These are phyloP conservation scores for Calonectria pseudoreteaudii DNA, from an alignment of 2,329 filamentous ascomycete species.

Conservation along the genomic window DNA sequence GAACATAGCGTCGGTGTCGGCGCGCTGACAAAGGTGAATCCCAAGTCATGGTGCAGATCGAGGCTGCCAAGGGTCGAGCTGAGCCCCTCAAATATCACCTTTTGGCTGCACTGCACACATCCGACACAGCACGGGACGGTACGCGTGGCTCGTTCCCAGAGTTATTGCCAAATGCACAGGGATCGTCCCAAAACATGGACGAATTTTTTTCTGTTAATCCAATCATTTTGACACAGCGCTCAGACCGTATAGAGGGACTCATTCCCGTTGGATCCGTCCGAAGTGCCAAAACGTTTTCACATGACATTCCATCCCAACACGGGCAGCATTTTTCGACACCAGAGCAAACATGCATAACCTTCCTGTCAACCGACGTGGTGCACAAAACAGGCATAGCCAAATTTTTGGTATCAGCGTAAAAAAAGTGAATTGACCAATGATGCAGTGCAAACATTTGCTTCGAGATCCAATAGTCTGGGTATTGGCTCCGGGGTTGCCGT, in stretches of 20 bases:
- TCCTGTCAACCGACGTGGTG: not conserved
- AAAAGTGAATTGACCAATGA: not conserved
- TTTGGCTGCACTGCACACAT: not conserved
- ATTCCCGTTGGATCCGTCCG: not conserved
- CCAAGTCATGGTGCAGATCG: not conserved
- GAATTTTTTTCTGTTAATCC: not conserved
- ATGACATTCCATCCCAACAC: not conserved
- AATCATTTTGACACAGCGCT: not conserved
- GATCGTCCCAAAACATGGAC: not conserved
- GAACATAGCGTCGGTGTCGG: not conserved
- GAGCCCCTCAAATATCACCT: not conserved
- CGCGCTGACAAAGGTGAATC: not conserved
- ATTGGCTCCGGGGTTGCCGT: slow-evolving; percentile 1
- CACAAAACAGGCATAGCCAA: not conserved
- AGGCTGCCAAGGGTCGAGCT: too few relatives aligned
- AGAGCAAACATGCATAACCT: not conserved
- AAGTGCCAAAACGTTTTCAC: not conserved
- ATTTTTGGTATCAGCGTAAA: not conserved
- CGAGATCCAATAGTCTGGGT: slow-evolving; percentile 5
- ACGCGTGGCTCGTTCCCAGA: not conserved
- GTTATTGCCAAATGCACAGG: not conserved
- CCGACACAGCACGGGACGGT: not conserved
- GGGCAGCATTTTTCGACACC: not conserved
- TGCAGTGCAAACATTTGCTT: not conserved
- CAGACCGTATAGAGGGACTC: not conserved